These are phyloP conservation scores for Mucor piriformis DNA, from an alignment of 371 early-diverging fungal species.

Conservation along the genomic window DNA sequence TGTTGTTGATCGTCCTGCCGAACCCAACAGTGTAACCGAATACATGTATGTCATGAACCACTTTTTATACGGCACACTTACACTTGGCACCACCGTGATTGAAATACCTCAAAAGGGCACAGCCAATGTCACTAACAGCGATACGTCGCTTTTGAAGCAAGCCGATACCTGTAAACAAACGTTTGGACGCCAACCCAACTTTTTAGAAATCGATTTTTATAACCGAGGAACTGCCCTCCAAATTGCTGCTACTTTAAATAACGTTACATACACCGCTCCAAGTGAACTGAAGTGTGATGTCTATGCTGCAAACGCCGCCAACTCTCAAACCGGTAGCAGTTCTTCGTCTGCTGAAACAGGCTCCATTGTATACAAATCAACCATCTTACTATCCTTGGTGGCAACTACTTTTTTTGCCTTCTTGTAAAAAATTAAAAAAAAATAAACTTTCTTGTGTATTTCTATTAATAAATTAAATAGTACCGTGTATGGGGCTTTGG, in stretches of 20 bases:
- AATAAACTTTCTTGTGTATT: background rate
- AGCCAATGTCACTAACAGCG: constrained; percentile 54
- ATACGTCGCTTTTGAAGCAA: constrained; percentile 42
- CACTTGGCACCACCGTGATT: constrained; percentile 30
- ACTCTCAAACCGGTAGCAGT: background rate
- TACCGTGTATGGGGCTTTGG: too few species aligned
- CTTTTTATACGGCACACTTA: constrained; percentile 52
- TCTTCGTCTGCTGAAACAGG: constrained; percentile 14
- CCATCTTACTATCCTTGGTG: constrained; percentile 19
- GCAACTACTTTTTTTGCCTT: constrained; percentile 20
- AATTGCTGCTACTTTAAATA: constrained; percentile 66
- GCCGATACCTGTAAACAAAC: constrained; percentile 46
- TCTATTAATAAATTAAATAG: background rate
- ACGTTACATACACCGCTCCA: constrained; percentile 51
- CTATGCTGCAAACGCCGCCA: constrained; percentile 9
- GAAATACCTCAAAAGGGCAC: constrained; percentile 57
- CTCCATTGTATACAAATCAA: constrained; percentile 4
- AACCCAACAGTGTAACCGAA: constrained; percentile 29
- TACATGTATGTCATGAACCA: constrained; percentile 68
- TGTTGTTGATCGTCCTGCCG: constrained; percentile 56
- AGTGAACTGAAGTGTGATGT: constrained; percentile 25
- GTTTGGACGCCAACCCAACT: constrained; percentile 66
- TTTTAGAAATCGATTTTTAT: constrained; percentile 78
- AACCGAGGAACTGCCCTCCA: constrained; percentile 60
- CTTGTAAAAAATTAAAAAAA: constrained; percentile 9